Evolutionary conservation across 2,329 filamentous ascomycete genomes (phyloP).

Genomic region (Aspergillus sp.): DNA sequence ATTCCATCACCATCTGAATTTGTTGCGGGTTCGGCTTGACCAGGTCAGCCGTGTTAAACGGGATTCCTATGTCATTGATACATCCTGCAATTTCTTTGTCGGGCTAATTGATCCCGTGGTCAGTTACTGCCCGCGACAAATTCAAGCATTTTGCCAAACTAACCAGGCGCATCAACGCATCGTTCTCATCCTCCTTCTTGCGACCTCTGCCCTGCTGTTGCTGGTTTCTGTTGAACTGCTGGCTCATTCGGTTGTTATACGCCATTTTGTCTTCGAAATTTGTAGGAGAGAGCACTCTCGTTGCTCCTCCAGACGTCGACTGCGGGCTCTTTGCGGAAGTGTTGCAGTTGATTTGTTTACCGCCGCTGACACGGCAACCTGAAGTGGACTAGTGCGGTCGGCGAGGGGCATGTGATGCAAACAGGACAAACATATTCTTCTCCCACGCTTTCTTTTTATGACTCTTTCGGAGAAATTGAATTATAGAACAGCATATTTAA

Average conservation of each 20-base stretch:
- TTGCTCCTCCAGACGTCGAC: background rate
- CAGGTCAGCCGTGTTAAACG: conserved; percentile 77
- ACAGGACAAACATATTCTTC: conserved; percentile 29
- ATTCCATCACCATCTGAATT: conserved; percentile 96
- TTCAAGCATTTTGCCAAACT: conserved; percentile 11
- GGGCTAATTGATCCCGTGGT: conserved; percentile 37
- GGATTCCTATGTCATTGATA: conserved; percentile 93
- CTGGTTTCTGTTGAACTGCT: conserved; percentile 43
- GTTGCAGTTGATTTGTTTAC: conserved; percentile 32
- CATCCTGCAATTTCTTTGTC: conserved; percentile 85
- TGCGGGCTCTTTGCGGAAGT: background rate
- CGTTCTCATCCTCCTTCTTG: conserved; percentile 53
- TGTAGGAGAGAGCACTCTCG: background rate
- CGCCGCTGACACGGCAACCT: conserved; percentile 18
- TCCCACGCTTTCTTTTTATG: conserved; percentile 17
- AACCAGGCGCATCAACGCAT: conserved; percentile 53
- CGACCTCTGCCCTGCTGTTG: conserved; percentile 42
- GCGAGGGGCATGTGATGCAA: conserved; percentile 27
- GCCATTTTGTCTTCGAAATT: conserved; percentile 32
- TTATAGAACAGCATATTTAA: background rate
- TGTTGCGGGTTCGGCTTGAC: conserved; percentile 90
- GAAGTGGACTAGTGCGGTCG: conserved; percentile 23
- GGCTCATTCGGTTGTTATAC: conserved; percentile 48
- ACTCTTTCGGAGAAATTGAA: conserved; percentile 12
- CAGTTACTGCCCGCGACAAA: background rate